Base-by-base conservation (phyloP, 164 flowering plant species). In the Berberis thunbergii region DNA sequence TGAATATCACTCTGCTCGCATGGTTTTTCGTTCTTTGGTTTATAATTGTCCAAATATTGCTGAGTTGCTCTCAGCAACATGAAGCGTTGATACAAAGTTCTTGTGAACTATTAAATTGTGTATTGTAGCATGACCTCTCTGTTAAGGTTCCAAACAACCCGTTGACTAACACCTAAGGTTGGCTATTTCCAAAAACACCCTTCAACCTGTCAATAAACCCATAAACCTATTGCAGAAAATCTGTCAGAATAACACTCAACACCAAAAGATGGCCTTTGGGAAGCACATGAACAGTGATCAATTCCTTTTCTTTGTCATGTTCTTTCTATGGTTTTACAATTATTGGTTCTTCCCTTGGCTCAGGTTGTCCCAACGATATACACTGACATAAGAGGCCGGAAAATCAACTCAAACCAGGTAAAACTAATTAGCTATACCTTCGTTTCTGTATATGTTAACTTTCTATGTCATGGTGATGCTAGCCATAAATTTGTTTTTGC, bases 301-400 rank as follows among this genome's bases (percentile, higher is more conserved):
- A 58, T 3, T n/a, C 1, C n/a, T 11, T 10, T 43, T 60, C 7
- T 44, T 45, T 6, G 44, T 2, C 12, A 38, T 6, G 40, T 46
- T 26, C 40, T 40, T 26, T 41, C 6, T 67, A 8, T 52, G 54
- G 49, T 6, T 26, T 26, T 26, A 26, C 26, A 26, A 26, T 26
- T 26, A 26, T 26, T 26, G 39, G 2, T 59, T 9, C 7, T 43
- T 59, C 38, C 10, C 3, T 56, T 73, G 45, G 50, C 72, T 61
- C 81, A 92, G 98, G 96, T 92, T 45, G 98, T 92, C 54, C 98
- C 98, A 41, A 92, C 93, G 2, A 69, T 85, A 67, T 92, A 89
- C 77, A 85, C 84, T 6, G 80, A 84, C 67, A 77, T 84, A n/a
- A 76, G 75, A 64, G 96, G 93, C 4, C 84, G 72, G 62, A 80